Conservation (phyloP, 352 stramenopile genomes). For the Pythium dissimile region DNA sequence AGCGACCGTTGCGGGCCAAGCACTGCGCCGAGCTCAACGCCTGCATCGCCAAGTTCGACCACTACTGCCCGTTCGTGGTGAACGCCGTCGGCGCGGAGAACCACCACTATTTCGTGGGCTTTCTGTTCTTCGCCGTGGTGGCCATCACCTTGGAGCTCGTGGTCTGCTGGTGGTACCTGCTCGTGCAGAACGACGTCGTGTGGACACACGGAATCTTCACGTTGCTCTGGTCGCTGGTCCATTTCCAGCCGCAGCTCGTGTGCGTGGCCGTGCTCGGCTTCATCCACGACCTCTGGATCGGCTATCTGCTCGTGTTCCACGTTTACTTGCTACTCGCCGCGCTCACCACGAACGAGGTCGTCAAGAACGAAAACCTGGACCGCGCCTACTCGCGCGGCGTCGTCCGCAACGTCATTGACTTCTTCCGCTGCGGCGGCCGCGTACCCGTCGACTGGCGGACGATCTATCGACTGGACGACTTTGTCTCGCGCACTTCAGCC, state of each 20-base stretch:
- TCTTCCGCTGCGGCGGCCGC: slow-evolving; percentile 39
- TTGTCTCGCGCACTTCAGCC: slow-evolving; percentile 8
- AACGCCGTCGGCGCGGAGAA: slow-evolving; percentile 95
- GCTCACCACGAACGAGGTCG: slow-evolving; percentile 79
- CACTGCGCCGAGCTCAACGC: slow-evolving; percentile 74
- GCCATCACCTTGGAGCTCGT: slow-evolving; percentile 52
- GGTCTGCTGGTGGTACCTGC: slow-evolving; percentile 38
- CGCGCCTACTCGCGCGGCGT: slow-evolving; percentile 58
- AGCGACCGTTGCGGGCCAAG: slow-evolving; percentile 68
- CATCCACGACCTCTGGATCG: slow-evolving; percentile 70
- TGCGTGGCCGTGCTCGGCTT: slow-evolving; percentile 47
- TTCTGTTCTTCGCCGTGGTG: slow-evolving; percentile 77
- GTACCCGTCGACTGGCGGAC: slow-evolving; percentile 48
- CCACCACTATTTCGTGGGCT: slow-evolving; percentile 92
- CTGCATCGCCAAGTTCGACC: slow-evolving; percentile 82
- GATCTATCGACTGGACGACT: slow-evolving; percentile 61
- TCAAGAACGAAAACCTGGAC: slow-evolving; percentile 57
- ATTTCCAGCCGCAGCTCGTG: slow-evolving; percentile 58
- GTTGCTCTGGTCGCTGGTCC: slow-evolving; percentile 49
- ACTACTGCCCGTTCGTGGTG: slow-evolving; percentile 85
- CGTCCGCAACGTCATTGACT: slow-evolving; percentile 55
- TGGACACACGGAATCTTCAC: slow-evolving; percentile 18
- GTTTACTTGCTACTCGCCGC: slow-evolving; percentile 51
- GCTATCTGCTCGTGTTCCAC: slow-evolving; percentile 69
- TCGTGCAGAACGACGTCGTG: slow-evolving; percentile 12